Conservation (phyloP, 2,329 filamentous ascomycete genomes). For the Fusarium aywerte region DNA sequence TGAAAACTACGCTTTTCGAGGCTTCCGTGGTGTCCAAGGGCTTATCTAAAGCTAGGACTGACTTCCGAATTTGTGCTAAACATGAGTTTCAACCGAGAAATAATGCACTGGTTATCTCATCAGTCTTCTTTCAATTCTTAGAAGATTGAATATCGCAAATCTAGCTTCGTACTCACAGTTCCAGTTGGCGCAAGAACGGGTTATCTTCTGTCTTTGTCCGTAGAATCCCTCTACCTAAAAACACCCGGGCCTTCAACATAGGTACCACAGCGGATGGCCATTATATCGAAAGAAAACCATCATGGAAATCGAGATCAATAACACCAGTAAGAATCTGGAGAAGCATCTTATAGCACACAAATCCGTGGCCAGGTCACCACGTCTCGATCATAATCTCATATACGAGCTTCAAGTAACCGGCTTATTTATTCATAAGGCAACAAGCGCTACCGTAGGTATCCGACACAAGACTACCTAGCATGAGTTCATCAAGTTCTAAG, state of each 20-base stretch:
- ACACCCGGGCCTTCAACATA: not conserved
- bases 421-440: not conserved
- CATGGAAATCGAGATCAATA: too few species aligned
- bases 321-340: too few species aligned
- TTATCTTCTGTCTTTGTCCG: not conserved
- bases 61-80: not conserved
- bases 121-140: not conserved
- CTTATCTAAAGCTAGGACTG: not conserved
- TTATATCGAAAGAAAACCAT: too few species aligned
- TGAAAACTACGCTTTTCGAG: too few species aligned
- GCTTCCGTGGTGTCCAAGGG: not conserved
- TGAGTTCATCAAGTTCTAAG: conserved; percentile 16
- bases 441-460: not conserved
- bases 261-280: too few species aligned
- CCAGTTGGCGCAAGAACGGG: not conserved
- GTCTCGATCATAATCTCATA: not conserved
- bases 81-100: too few species aligned
- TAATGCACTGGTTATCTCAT: not conserved
- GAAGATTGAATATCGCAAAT: not conserved
- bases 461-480: conserved; percentile 2
- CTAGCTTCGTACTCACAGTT: not conserved
- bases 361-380: not conserved
- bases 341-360: not conserved
- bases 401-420: not conserved
- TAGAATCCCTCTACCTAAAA: not conserved